phyloP scores from a whole-genome alignment of 257 asterid genomes.

The Salvia hispanica region DNA sequence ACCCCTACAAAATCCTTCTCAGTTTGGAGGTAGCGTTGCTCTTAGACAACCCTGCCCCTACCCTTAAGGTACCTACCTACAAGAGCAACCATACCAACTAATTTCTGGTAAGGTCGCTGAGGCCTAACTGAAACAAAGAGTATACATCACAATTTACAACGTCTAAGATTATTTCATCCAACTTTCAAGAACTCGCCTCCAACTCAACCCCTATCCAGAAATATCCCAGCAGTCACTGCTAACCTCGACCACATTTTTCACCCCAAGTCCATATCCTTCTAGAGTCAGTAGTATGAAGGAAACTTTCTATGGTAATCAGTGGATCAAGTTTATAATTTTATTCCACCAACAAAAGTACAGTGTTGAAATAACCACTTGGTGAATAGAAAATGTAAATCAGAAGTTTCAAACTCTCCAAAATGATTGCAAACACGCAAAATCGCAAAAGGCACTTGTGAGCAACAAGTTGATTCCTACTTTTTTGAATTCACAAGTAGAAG shows the following conservation, averaged over 20 bases:
- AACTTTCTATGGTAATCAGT: conserved; percentile 12
- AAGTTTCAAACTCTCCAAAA: not conserved
- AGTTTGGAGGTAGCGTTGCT: conserved; percentile 3
- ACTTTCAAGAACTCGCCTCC: conserved; percentile 14
- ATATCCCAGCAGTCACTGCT: conserved; percentile 14
- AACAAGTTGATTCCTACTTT: not conserved
- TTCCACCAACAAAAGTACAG: not conserved
- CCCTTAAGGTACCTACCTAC: conserved; percentile 14
- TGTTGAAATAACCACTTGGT: conserved; percentile 2
- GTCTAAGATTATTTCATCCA: not conserved
- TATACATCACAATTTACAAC: conserved; percentile 14
- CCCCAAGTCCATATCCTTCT: conserved; percentile 3
- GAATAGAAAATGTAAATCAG: conserved; percentile 7
- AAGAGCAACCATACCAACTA: not conserved
- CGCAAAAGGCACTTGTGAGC: not conserved
- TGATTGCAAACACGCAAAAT: not conserved
- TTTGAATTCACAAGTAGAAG: not conserved
- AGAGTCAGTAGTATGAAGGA: not conserved
- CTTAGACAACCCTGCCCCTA: not conserved
- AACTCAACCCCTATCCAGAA: not conserved
- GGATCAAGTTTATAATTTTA: conserved; percentile 18
- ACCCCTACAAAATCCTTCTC: conserved; percentile 18
- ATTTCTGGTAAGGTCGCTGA: no score
- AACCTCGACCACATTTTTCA: conserved; percentile 11
- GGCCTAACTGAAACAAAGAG: conserved; percentile 15